phyloP scores from a whole-genome alignment of 2,329 filamentous ascomycete genomes.

The Pleomassaria siparia region DNA sequence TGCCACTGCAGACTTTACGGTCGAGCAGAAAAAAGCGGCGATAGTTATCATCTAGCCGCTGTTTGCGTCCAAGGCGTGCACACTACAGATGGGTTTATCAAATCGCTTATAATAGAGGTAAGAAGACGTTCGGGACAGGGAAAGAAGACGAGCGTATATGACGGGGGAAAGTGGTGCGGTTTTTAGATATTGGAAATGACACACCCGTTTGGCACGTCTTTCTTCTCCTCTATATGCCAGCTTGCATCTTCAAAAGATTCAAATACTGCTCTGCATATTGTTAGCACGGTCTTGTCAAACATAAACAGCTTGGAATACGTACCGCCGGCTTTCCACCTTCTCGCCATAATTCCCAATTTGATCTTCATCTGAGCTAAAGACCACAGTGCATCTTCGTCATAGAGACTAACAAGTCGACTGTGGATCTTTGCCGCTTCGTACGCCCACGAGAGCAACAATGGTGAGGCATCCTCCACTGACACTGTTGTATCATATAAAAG shows the following conservation, averaged over 20 bases:
- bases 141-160: not conserved
- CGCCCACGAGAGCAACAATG: not conserved
- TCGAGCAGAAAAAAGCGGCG: conserved; percentile 10
- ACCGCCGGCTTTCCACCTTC: conserved; percentile 1
- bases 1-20: conserved; percentile 12
- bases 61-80: conserved; percentile 5
- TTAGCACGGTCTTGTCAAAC: not conserved
- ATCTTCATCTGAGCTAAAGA: not conserved
- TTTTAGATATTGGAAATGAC: not conserved
- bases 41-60: conserved; percentile 12
- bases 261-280: not conserved
- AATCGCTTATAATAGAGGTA: not conserved
- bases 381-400: not conserved
- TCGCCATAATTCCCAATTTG: not conserved
- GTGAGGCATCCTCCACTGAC: not conserved
- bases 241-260: conserved; percentile 1
- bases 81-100: not conserved
- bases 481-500: not conserved
- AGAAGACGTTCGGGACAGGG: not conserved
- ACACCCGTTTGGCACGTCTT: too few species aligned
- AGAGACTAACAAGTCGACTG: not conserved
- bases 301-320: not conserved
- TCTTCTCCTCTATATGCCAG: not conserved
- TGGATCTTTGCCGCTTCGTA: not conserved
- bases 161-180: not conserved